phyloP scores from a whole-genome alignment of 305 asterid genomes.

The Andrographis paniculata region DNA sequence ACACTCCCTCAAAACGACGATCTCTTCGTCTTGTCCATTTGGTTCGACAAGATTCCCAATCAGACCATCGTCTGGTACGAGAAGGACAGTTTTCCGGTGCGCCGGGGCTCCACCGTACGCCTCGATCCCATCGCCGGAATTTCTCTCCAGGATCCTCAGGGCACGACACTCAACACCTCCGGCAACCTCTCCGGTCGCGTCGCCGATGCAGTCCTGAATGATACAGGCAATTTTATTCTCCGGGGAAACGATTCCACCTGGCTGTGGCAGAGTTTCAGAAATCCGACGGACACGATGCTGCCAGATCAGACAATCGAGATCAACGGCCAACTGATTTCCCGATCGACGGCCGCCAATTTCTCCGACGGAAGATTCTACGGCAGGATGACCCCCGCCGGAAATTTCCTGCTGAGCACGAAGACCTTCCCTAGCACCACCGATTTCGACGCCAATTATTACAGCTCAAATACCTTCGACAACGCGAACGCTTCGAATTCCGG shows the following conservation, averaged over 20 bases:
- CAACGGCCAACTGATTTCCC: slow-evolving; percentile 23
- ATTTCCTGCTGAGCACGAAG: slow-evolving; percentile 23
- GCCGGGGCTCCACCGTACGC: slow-evolving; percentile 21
- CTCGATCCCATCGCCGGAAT: slow-evolving; percentile 19
- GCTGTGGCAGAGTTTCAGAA: slow-evolving; percentile 41
- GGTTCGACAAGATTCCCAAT: slow-evolving; percentile 28
- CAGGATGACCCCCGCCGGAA: neutral
- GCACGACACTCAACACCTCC: neutral
- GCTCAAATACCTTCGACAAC: slow-evolving; percentile 13
- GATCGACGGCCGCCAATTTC: slow-evolving; percentile 14
- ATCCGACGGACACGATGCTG: slow-evolving; percentile 41
- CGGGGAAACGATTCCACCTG: slow-evolving; percentile 7
- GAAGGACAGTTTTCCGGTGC: slow-evolving; percentile 18
- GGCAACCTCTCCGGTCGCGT: slow-evolving; percentile 9
- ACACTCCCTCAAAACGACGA: neutral
- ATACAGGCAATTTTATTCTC: slow-evolving; percentile 32
- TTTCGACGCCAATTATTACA: slow-evolving; percentile 23
- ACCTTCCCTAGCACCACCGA: slow-evolving; percentile 15
- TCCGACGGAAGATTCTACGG: slow-evolving; percentile 9
- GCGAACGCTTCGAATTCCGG: slow-evolving; percentile 17
- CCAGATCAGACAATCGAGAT: slow-evolving; percentile 30
- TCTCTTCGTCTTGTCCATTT: slow-evolving; percentile 21
- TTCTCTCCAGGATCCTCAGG: slow-evolving; percentile 16
- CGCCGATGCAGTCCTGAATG: slow-evolving; percentile 11
- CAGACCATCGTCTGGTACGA: slow-evolving; percentile 26